A percentile compares a stretch with the other conserved stretches of the same genome.
phyloP scores from a whole-genome alignment of 768 basidiomycete species.

The Panus rudis region DNA sequence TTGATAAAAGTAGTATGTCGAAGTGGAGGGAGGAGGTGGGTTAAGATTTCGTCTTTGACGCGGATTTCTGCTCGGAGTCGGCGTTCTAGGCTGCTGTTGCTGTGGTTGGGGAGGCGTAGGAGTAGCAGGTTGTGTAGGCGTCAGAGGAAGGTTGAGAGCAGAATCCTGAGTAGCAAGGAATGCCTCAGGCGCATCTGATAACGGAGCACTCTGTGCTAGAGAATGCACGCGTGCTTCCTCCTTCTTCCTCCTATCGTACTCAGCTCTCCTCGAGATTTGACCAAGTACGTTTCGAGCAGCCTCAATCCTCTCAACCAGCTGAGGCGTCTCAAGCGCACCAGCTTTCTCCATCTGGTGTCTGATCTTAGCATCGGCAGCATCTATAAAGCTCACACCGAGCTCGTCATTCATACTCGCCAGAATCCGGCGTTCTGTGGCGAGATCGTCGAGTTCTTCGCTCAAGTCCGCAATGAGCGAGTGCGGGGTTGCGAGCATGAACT shows the following conservation, averaged over 20 bases:
- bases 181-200: constrained; percentile 48
- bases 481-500: constrained; percentile 96
- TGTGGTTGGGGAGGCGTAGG: constrained; percentile 5
- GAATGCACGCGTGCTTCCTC: constrained; percentile 16
- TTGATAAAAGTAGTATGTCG: constrained; percentile 95
- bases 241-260: constrained; percentile 5
- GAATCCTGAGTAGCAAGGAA: constrained; percentile 41
- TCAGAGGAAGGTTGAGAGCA: constrained; percentile 1
- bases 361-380: constrained; percentile 70
- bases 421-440: constrained; percentile 61
- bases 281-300: constrained; percentile 51
- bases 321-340: constrained; percentile 60
- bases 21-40: constrained; percentile 79
- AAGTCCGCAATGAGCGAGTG: constrained; percentile 74
- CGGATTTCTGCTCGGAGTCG: constrained; percentile 35
- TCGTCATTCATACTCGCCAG: constrained; percentile 66
- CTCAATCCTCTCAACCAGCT: constrained; percentile 58
- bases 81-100: constrained; percentile 3
- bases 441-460: constrained; percentile 61
- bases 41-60: constrained; percentile 74
- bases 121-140: constrained; percentile 3
- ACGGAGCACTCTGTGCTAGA: constrained; percentile 12
- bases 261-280: constrained; percentile 40
- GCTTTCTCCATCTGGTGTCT: constrained; percentile 77
- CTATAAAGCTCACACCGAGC: constrained; percentile 73